Evolutionary conservation across 495 filamentous ascomycete genomes (phyloP).

Genomic region (Xylaria flabelliformis): DNA sequence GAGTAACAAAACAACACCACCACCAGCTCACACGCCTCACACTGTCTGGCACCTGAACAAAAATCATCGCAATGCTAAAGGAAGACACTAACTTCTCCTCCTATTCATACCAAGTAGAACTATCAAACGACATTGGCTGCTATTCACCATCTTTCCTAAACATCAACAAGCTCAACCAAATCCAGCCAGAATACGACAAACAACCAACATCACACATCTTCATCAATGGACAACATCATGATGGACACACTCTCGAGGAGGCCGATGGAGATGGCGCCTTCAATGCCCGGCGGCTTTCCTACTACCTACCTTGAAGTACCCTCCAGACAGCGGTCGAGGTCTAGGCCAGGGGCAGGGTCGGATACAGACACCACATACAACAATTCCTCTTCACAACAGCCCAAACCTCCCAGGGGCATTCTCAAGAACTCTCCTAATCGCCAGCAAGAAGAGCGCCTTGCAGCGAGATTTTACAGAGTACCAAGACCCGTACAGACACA

Average conservation of each 20-base stretch:
- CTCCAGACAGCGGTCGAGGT: constrained; percentile 27
- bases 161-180: constrained; percentile 15
- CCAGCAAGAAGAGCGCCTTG: constrained; percentile 35
- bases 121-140: constrained; percentile 10
- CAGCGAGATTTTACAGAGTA: constrained; percentile 41
- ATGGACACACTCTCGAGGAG: neutral
- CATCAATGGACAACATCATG: constrained; percentile 14
- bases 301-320: constrained; percentile 31
- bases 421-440: constrained; percentile 37
- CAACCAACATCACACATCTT: constrained; percentile 4
- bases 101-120: constrained; percentile 19
- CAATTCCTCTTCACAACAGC: constrained; percentile 16
- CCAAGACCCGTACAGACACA: constrained; percentile 30
- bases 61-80: constrained; percentile 27
- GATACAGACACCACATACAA: constrained; percentile 28
- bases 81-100: constrained; percentile 20
- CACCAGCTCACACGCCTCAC: constrained; percentile 27
- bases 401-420: constrained; percentile 36
- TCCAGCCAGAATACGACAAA: constrained; percentile 27
- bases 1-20: constrained; percentile 9
- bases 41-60: constrained; percentile 29
- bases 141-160: constrained; percentile 6
- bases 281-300: constrained; percentile 41
- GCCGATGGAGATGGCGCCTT: constrained; percentile 19
- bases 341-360: constrained; percentile 31